phyloP scores from a whole-genome alignment of 2,329 filamentous ascomycete species.

The Penicillium sp. region DNA sequence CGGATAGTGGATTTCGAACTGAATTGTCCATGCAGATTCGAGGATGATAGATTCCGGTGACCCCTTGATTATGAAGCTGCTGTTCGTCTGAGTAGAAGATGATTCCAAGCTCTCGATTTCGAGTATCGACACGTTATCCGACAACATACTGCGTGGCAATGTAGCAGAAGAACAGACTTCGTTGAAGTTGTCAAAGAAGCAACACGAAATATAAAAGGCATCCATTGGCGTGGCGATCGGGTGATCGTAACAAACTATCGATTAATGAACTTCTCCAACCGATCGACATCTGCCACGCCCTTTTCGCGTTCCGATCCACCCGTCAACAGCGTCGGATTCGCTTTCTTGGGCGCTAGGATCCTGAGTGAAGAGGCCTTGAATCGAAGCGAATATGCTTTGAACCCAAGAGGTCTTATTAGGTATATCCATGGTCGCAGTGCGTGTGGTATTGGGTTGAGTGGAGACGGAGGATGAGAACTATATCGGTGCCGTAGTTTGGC shows the following conservation, averaged over 20 bases:
- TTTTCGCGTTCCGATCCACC: slow-evolving; percentile 20
- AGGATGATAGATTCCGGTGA: too few species aligned
- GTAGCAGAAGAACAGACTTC: background rate
- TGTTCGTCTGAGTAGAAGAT: background rate
- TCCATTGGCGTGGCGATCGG: background rate
- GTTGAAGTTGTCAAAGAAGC: background rate
- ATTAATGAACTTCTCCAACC: slow-evolving; percentile 19
- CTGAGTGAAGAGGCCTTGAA: slow-evolving; percentile 11
- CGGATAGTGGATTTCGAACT: too few species aligned
- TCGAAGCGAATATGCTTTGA: slow-evolving; percentile 9
- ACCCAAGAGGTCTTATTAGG: slow-evolving; percentile 8
- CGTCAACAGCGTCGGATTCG: slow-evolving; percentile 20
- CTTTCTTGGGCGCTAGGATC: background rate
- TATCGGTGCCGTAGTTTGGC: background rate
- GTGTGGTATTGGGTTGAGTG: background rate
- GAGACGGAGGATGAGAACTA: background rate
- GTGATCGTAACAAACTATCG: background rate
- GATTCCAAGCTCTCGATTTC: background rate
- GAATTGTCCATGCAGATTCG: too few species aligned
- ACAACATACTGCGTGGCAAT: background rate
- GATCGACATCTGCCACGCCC: slow-evolving; percentile 20
- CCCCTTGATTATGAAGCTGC: too few species aligned
- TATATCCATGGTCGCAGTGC: background rate
- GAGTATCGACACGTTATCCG: background rate
- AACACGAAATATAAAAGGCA: background rate